These are phyloP conservation scores for Epichloe typhina DNA, from an alignment of 2,329 filamentous ascomycete species.

Conservation along the genomic window DNA sequence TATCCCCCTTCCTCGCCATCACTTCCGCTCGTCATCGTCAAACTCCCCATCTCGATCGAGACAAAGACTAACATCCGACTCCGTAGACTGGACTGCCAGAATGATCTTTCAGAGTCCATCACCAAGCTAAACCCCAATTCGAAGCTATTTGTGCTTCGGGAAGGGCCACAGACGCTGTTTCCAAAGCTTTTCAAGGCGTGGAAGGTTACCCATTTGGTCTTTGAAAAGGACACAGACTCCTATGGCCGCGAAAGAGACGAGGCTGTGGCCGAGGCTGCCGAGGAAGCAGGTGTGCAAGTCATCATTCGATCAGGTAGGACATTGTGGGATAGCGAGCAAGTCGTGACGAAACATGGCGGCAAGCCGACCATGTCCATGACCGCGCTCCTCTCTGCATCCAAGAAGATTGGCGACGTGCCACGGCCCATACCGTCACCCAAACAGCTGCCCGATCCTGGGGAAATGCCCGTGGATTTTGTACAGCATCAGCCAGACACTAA, in stretches of 20 bases:
- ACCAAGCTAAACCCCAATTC: slow-evolving; percentile 56
- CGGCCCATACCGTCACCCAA: slow-evolving; percentile 47
- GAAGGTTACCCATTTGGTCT: slow-evolving; percentile 63
- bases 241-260: slow-evolving; percentile 55
- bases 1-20: neutral
- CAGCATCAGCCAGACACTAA: slow-evolving; percentile 35
- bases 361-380: slow-evolving; percentile 64
- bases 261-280: slow-evolving; percentile 43
- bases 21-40: neutral
- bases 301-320: slow-evolving; percentile 53
- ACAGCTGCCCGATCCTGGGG: slow-evolving; percentile 50
- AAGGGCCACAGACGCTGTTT: slow-evolving; percentile 57
- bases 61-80: neutral
- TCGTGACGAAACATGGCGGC: slow-evolving; percentile 51
- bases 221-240: slow-evolving; percentile 66
- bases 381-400: slow-evolving; percentile 50
- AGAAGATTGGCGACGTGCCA: slow-evolving; percentile 48
- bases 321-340: slow-evolving; percentile 58
- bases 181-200: slow-evolving; percentile 62
- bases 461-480: slow-evolving; percentile 45
- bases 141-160: slow-evolving; percentile 58
- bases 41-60: neutral
- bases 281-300: slow-evolving; percentile 53
- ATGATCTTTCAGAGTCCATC: slow-evolving; percentile 54
- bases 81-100: slow-evolving; percentile 55